Base-by-base conservation (phyloP, 225 moss, liverwort and hornwort species). In the Antitrichia curtipendula region DNA sequence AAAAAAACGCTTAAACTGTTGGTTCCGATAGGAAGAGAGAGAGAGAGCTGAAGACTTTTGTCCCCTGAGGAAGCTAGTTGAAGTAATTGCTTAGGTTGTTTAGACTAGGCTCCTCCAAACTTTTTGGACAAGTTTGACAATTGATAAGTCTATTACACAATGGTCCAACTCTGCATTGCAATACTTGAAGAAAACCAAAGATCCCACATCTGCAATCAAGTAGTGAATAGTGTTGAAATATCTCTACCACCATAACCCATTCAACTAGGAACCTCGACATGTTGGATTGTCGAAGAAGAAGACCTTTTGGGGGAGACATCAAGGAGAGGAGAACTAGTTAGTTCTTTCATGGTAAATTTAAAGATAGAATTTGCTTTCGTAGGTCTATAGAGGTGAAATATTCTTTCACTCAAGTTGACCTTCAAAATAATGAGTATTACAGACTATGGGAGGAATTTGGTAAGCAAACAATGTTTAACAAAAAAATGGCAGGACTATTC, bases 251-350 rank as follows among this genome's bases (percentile, higher is more conserved):
- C 16, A 47, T 34, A 6, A 32, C 13, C 16, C 32, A 47, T 3
- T 9, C 7, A 32, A 81, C 9, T 80, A 58, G 6, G 29, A 6
- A 40, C 11, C 1, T 59, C 41, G 8, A n/a, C n/a, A n/a, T 4
- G 14, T 31, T 28, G 29, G 79, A 41, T 12, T 79, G 79, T 58
- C 8, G 1, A 41, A 12, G 4, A 41, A 20, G 19, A 57, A 8
- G 28, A 12, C 5, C 27, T 78, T n/a, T 34, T 25, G 4, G 78
- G 2, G 12, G 29, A 56, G 59, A 12, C n/a, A n/a, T n/a, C n/a
- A n/a, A 0, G 5, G 27, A 3, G 3, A 59, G 12, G 8, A 80
- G 6, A 1, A 41, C 9, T 58, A 23, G 28, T 41, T 0, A 0
- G 0, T 43, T 13, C 0, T 21, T 13, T 5, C 21, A 5, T 21